Evolutionary conservation across 345 rosid genomes (phyloP), one percentile per base, ranked within the genome.

Genomic region (Microcos paniculata): DNA sequence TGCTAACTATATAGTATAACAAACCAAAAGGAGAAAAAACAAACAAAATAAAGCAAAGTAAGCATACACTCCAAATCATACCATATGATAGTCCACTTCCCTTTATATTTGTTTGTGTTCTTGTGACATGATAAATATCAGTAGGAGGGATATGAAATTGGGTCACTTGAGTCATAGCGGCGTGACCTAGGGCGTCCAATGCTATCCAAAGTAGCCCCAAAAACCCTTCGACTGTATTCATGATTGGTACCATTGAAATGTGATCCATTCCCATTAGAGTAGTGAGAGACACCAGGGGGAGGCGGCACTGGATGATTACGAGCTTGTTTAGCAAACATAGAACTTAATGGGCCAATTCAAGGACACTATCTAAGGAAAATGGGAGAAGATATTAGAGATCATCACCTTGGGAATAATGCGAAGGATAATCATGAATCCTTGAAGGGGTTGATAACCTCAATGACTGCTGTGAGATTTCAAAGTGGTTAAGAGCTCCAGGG

Each of bases 141-240:
- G 52, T 80, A 72, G 80, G 80, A 49, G 38, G 81, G 77, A 65
- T 86, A 84, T 42, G 84, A 61, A 38, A 75, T 71, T 42, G 79
- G 78, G 35, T 83, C 78, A 84, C 84, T 85, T 21, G 84, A 45
- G 46, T 82, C 87, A 80, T 82, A 81, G 78, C 89, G 89, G 51
- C 84, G 81, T 33, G 92, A 87, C 84, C 92, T 90, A 82, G 83
- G 40, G 53, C 81, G 91, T 74, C 80, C 85, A 84, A 76, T 74
- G 73, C 70, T 80, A 78, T 94, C 95, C 84, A 83, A 58, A 52
- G 88, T 30, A 18, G 90, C 73, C 76, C 96, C 90, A n/a, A 81
- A 82, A 82, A 77, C 82, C 83, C 97, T 89, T 77, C 88, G 87
- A 86, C 88, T 86, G 79, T 82, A 84, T 70, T 87, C 91, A 80